Conservation (phyloP, 2,329 filamentous ascomycete species). For the Tolypocladium tropicale region DNA sequence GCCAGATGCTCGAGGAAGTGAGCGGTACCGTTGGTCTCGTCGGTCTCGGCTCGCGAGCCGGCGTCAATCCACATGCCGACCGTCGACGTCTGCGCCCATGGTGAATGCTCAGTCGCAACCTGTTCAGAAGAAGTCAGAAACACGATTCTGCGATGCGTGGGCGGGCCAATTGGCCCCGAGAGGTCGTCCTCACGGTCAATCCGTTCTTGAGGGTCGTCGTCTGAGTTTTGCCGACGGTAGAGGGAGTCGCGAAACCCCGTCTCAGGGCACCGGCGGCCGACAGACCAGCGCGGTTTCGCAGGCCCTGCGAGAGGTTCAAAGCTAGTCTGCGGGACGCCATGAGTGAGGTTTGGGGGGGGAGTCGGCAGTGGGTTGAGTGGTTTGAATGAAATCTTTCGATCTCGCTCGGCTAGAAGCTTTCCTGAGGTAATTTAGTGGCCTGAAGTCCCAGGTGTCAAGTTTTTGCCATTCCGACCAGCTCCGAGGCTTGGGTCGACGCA, state of each 20-base stretch:
- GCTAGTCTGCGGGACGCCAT: slow-evolving; percentile 98
- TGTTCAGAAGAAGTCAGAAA: slow-evolving; percentile 29
- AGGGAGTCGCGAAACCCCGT: slow-evolving; percentile 84
- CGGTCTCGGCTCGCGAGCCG: slow-evolving; percentile 93
- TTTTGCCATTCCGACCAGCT: slow-evolving; percentile 30
- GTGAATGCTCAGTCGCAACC: slow-evolving; percentile 97
- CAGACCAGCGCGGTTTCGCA: slow-evolving; percentile 80
- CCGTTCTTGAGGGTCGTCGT: slow-evolving; percentile 95
- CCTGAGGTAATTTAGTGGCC: slow-evolving; percentile 31
- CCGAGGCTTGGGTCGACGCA: slow-evolving; percentile 19
- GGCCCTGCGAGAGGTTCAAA: slow-evolving; percentile 82
- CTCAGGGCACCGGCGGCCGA: slow-evolving; percentile 66
- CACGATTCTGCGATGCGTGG: slow-evolving; percentile 7
- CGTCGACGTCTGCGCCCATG: slow-evolving; percentile 95
- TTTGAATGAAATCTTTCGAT: slow-evolving; percentile 42
- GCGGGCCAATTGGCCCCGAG: slow-evolving; percentile 27
- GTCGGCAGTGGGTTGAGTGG: slow-evolving; percentile 41
- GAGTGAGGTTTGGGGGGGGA: slow-evolving; percentile 40
- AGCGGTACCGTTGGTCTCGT: slow-evolving; percentile 97
- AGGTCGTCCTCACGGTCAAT: slow-evolving; percentile 62
- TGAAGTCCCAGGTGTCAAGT: slow-evolving; percentile 25
- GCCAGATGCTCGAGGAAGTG: slow-evolving; percentile 99
- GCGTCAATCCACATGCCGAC: slow-evolving; percentile 99
- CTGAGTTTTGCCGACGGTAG: slow-evolving; percentile 75
- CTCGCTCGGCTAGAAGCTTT: slow-evolving; percentile 36